These are phyloP conservation scores for Cytospora schulzeri DNA, from an alignment of 2,329 filamentous ascomycete species.

Conservation along the genomic window DNA sequence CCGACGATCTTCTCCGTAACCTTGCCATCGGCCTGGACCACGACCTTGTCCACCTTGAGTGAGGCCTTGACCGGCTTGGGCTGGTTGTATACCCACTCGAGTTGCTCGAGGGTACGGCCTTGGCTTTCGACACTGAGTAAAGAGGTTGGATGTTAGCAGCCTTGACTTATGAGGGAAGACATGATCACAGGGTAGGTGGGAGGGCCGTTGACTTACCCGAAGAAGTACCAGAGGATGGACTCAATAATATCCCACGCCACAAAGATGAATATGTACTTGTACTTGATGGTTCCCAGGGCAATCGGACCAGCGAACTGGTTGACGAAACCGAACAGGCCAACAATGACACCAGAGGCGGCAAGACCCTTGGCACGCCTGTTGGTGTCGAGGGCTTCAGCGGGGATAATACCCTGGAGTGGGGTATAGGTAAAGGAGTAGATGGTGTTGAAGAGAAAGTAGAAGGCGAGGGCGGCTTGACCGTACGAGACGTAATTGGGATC, in stretches of 20 bases:
- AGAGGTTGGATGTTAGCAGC: slow-evolving; percentile 2
- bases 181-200: background rate
- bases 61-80: slow-evolving; percentile 53
- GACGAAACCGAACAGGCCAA: slow-evolving; percentile 50
- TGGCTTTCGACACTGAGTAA: slow-evolving; percentile 48
- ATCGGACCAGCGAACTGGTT: slow-evolving; percentile 52
- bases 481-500: slow-evolving; percentile 35
- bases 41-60: slow-evolving; percentile 48
- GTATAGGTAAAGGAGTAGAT: slow-evolving; percentile 54
- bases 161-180: background rate
- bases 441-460: slow-evolving; percentile 53
- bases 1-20: slow-evolving; percentile 48
- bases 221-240: slow-evolving; percentile 46
- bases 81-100: slow-evolving; percentile 54
- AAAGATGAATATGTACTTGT: slow-evolving; percentile 50
- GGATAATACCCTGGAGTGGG: slow-evolving; percentile 50
- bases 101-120: slow-evolving; percentile 51
- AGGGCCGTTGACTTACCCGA: slow-evolving; percentile 41
- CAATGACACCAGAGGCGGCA: slow-evolving; percentile 47
- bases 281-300: slow-evolving; percentile 46
- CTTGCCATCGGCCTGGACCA: slow-evolving; percentile 47
- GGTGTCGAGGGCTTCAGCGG: slow-evolving; percentile 50
- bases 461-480: slow-evolving; percentile 47
- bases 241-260: slow-evolving; percentile 52
- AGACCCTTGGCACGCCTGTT: slow-evolving; percentile 52